Percentiles rank a stretch among this genome's conserved stretches.
phyloP scores from a whole-genome alignment of 305 asterid species.

The Solanum hybrid region DNA sequence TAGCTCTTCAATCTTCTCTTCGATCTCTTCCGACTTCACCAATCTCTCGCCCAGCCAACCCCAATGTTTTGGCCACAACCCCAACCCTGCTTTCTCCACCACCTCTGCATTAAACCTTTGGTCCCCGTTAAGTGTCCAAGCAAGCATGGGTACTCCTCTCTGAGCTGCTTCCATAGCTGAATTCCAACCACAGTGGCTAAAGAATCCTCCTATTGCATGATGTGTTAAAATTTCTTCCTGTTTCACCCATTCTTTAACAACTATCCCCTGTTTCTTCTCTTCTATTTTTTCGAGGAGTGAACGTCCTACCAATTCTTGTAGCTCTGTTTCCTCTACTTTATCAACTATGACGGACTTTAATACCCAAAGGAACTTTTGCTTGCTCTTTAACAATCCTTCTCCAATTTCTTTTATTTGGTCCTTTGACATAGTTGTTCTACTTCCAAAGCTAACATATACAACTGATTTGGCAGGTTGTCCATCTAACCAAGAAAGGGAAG shows the following conservation, averaged over 20 bases:
- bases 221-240: conserved; percentile 43
- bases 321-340: conserved; percentile 13
- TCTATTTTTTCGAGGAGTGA: conserved; percentile 22
- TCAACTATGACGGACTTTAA: conserved; percentile 16
- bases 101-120: conserved; percentile 45
- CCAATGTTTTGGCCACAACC: conserved; percentile 39
- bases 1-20: conserved; percentile 12
- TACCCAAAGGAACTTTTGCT: conserved; percentile 44
- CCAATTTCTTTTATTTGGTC: conserved; percentile 35
- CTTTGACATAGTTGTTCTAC: conserved; percentile 28
- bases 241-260: conserved; percentile 31
- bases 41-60: conserved; percentile 29
- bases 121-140: conserved; percentile 56
- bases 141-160: conserved; percentile 44
- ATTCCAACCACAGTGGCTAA: conserved; percentile 59
- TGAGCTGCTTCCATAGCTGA: conserved; percentile 46
- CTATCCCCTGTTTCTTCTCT: conserved; percentile 21
- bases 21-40: conserved; percentile 24
- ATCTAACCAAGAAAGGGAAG: conserved; percentile 46
- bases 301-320: conserved; percentile 16
- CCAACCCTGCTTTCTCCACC: conserved; percentile 37
- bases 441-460: conserved; percentile 43
- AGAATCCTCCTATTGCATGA: conserved; percentile 35
- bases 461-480: conserved; percentile 34
- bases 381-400: conserved; percentile 25